Conservation (phyloP, 768 basidiomycete species). For the Agrocybe praecox region DNA sequence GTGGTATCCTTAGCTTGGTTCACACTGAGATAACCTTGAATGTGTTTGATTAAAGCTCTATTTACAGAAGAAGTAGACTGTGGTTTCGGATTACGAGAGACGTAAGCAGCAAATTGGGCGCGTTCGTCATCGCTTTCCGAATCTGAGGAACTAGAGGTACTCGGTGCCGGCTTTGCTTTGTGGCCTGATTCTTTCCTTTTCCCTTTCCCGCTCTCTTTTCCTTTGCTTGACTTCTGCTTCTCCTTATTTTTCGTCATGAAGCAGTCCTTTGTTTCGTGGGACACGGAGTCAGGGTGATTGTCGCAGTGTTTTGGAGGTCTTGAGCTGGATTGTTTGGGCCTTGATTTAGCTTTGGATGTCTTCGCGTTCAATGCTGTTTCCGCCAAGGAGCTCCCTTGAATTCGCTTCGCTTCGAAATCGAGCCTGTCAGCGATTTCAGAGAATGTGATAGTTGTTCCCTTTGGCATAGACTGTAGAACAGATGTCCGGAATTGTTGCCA, state of each 20-base stretch:
- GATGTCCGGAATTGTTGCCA: too few relatives aligned
- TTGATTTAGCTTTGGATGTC: too few relatives aligned
- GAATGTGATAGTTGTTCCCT: background rate
- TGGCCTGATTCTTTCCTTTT: background rate
- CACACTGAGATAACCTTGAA: background rate
- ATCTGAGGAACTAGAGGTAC: too few relatives aligned
- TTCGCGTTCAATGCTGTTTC: background rate
- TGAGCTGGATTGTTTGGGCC: background rate
- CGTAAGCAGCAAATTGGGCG: background rate
- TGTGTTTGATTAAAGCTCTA: background rate
- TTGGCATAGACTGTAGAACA: background rate
- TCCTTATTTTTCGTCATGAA: background rate
- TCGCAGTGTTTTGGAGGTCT: background rate
- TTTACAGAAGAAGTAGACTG: background rate
- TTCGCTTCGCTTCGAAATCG: background rate
- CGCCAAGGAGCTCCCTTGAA: background rate
- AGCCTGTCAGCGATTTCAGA: background rate
- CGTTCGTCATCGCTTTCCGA: too few relatives aligned
- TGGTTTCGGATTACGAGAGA: background rate
- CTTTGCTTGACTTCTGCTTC: background rate
- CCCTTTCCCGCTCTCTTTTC: background rate
- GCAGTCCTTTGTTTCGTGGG: background rate
- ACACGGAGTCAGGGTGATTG: background rate
- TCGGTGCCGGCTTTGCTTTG: background rate
- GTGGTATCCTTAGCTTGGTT: background rate